Evolutionary conservation across 2,329 filamentous ascomycete species (phyloP).

Genomic region (Nemania sp.): DNA sequence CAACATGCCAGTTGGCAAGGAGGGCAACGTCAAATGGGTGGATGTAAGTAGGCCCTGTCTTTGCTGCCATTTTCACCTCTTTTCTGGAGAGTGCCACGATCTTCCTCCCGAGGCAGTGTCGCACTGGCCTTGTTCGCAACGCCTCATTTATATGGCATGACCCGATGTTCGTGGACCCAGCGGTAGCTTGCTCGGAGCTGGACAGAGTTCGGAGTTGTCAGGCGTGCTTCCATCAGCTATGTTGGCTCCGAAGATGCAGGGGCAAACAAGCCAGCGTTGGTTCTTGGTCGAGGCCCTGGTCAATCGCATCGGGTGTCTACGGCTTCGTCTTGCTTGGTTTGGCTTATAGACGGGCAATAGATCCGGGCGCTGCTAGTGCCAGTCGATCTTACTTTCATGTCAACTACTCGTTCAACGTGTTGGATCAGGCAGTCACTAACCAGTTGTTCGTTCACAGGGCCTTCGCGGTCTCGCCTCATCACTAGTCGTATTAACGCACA

Average conservation of each 20-base stretch:
- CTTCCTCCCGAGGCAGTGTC: too few species aligned
- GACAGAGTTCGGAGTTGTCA: too few species aligned
- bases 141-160: too few species aligned
- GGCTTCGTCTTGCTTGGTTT: neutral
- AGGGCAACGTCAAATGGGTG: conserved; percentile 61
- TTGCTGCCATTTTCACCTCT: neutral
- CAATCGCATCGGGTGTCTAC: neutral
- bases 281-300: neutral
- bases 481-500: conserved; percentile 58
- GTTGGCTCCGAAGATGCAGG: too few species aligned
- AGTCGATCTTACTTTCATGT: neutral
- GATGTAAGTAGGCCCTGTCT: conserved; percentile 50
- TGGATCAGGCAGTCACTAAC: conserved; percentile 16
- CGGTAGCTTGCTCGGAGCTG: too few species aligned
- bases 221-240: too few species aligned
- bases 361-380: neutral
- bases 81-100: too few species aligned
- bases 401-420: neutral
- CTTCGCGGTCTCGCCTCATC: conserved; percentile 59
- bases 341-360: neutral
- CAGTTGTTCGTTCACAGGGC: conserved; percentile 45
- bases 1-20: conserved; percentile 49
- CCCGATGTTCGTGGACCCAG: too few species aligned
- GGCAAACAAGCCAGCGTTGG: too few species aligned
- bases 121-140: too few species aligned